Evolutionary conservation across 768 basidiomycete species (phyloP).

Genomic region (Kwoniella shandongensis): DNA sequence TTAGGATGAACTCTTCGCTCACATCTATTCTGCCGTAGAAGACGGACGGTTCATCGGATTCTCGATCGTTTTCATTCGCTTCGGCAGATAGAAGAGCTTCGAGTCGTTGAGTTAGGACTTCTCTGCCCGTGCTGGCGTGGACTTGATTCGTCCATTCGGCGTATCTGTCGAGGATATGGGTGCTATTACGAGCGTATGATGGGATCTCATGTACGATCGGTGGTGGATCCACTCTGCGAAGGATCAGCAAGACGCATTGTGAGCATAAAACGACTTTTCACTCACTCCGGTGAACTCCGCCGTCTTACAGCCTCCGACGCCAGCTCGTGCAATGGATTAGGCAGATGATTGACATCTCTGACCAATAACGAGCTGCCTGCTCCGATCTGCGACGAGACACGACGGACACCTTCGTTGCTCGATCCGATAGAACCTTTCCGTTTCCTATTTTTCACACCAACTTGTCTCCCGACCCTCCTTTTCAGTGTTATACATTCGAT

Average conservation of each 20-base stretch:
- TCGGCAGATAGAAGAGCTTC: slow-evolving; percentile 6
- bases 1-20: background rate
- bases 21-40: slow-evolving; percentile 20
- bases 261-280: too few relatives aligned
- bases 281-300: slow-evolving; percentile 19
- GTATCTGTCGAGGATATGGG: slow-evolving; percentile 12
- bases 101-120: background rate
- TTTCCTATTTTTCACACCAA: slow-evolving; percentile 18
- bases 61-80: background rate
- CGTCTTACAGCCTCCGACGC: slow-evolving; percentile 21
- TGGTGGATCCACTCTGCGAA: too few relatives aligned
- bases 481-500: slow-evolving; percentile 14
- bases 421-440: slow-evolving; percentile 3
- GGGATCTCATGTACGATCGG: background rate
- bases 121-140: slow-evolving; percentile 2
- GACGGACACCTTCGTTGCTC: background rate
- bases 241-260: too few relatives aligned
- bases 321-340: slow-evolving; percentile 17
- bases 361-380: background rate
- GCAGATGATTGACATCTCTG: slow-evolving; percentile 12
- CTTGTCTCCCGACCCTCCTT: slow-evolving; percentile 16
- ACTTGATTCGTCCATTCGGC: slow-evolving; percentile 12
- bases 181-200: slow-evolving; percentile 1
- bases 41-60: slow-evolving; percentile 10
- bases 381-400: background rate